Evolutionary conservation across 805 yeast species (phyloP).

Genomic region (Ogataea allantospora): DNA sequence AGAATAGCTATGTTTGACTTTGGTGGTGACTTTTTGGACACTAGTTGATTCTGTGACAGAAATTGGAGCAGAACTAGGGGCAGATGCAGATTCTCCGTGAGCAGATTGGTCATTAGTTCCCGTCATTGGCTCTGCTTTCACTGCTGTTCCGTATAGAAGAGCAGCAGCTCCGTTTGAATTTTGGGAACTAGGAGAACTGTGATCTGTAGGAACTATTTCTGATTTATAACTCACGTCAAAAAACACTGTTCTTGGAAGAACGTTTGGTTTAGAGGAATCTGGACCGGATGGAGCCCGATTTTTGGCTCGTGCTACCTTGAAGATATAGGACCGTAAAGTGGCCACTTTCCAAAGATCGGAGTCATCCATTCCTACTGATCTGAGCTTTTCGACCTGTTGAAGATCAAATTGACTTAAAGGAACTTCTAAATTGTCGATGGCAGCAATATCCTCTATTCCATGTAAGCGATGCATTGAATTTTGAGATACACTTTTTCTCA

Average conservation of each 20-base stretch:
- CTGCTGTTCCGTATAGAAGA: conserved; percentile 19
- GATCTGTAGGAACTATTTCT: conserved; percentile 17
- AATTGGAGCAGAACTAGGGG: conserved; percentile 20
- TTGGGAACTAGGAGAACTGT: conserved; percentile 9
- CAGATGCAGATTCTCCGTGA: conserved; percentile 22
- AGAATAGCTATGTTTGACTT: conserved; percentile 52
- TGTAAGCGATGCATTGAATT: conserved; percentile 20
- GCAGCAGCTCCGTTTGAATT: conserved; percentile 13
- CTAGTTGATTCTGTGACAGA: conserved; percentile 28
- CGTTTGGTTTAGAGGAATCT: conserved; percentile 30
- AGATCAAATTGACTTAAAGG: conserved; percentile 65
- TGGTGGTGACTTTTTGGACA: conserved; percentile 26
- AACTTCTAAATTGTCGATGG: conserved; percentile 42
- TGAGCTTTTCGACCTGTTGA: conserved; percentile 69
- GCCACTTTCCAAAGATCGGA: conserved; percentile 82
- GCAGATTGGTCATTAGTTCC: conserved; percentile 24
- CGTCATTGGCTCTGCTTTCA: conserved; percentile 23
- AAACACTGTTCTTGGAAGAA: conserved; percentile 51
- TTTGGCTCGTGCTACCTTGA: conserved; percentile 47
- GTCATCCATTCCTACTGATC: conserved; percentile 69
- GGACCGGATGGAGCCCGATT: background rate
- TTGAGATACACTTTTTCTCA: conserved; percentile 24
- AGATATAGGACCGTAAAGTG: conserved; percentile 64
- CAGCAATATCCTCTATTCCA: conserved; percentile 32
- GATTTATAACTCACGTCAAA: conserved; percentile 40